Percentiles rank a stretch among this genome's conserved stretches.
Conservation (phyloP, 352 stramenopile species). For the Phytophthora sojae region DNA sequence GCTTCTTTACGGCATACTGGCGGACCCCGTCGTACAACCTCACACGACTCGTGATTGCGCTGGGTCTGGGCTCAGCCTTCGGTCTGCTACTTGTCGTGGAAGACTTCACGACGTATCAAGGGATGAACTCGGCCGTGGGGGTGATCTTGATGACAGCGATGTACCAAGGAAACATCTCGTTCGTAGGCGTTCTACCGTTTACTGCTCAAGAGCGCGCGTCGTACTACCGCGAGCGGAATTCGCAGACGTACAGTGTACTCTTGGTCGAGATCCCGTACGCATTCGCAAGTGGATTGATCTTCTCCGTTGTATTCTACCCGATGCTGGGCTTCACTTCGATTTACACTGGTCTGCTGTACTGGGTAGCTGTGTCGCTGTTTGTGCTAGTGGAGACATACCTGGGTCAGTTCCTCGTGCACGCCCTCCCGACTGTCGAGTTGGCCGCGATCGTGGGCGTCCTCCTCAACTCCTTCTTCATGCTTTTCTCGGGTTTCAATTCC, state of each 20-base stretch:
- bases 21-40: slow-evolving; percentile 87
- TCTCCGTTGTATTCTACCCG: slow-evolving; percentile 19
- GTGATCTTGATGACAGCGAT: slow-evolving; percentile 21
- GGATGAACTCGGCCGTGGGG: slow-evolving; percentile 57
- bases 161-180: slow-evolving; percentile 22
- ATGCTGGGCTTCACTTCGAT: slow-evolving; percentile 34
- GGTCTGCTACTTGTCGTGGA: slow-evolving; percentile 58
- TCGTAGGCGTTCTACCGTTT: slow-evolving; percentile 13
- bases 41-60: slow-evolving; percentile 71
- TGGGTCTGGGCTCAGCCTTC: slow-evolving; percentile 83
- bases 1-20: slow-evolving; percentile 71
- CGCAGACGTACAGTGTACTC: slow-evolving; percentile 17
- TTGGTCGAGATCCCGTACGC: slow-evolving; percentile 26
- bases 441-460: slow-evolving; percentile 10
- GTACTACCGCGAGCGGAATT: slow-evolving; percentile 20
- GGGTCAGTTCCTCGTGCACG: slow-evolving; percentile 30
- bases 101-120: slow-evolving; percentile 57
- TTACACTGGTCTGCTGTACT: slow-evolving; percentile 26
- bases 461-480: slow-evolving; percentile 40
- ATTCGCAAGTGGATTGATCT: slow-evolving; percentile 15
- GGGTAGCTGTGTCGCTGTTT: slow-evolving; percentile 26
- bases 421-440: slow-evolving; percentile 17
- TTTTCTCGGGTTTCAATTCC: slow-evolving; percentile 58
- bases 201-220: slow-evolving; percentile 10
- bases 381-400: slow-evolving; percentile 39